These are phyloP conservation scores for Ophiocordyceps camponoti-rufipedis DNA, from an alignment of 2,329 filamentous ascomycete genomes.

Conservation along the genomic window DNA sequence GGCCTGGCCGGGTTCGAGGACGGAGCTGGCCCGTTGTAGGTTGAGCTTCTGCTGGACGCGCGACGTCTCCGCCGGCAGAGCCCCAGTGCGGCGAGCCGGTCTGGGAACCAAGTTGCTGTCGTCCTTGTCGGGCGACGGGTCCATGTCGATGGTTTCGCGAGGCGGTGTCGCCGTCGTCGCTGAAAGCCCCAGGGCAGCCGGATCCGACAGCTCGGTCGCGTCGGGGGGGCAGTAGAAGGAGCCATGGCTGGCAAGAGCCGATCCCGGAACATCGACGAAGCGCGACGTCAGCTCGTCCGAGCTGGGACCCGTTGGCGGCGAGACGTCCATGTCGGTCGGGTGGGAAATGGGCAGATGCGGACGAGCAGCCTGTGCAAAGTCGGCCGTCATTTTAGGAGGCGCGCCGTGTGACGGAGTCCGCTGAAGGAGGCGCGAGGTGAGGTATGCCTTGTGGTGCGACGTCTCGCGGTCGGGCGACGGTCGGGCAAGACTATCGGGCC, in stretches of 20 bases:
- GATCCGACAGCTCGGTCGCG: slow-evolving; percentile 13
- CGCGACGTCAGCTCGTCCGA: slow-evolving; percentile 37
- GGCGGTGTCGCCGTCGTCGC: slow-evolving; percentile 16
- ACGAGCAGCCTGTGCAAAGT: slow-evolving; percentile 24
- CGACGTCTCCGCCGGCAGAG: slow-evolving; percentile 34
- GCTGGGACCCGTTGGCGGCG: slow-evolving; percentile 14
- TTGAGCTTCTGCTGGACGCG: slow-evolving; percentile 61
- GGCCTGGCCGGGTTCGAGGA: slow-evolving; percentile 43
- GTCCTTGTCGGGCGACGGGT: slow-evolving; percentile 13
- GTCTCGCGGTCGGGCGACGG: slow-evolving; percentile 21
- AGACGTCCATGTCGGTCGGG: slow-evolving; percentile 10
- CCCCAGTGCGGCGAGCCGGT: slow-evolving; percentile 19
- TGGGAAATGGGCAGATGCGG: slow-evolving; percentile 17
- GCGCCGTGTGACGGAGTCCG: slow-evolving; percentile 42
- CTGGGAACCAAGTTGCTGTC: slow-evolving; percentile 29
- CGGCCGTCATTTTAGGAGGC: slow-evolving; percentile 46
- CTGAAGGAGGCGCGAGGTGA: slow-evolving; percentile 49
- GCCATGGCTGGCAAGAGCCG: slow-evolving; percentile 28
- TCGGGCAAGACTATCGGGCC: slow-evolving; percentile 3
- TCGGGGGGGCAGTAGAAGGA: slow-evolving; percentile 27
- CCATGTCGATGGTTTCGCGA: slow-evolving; percentile 7
- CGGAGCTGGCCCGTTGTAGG: slow-evolving; percentile 54
- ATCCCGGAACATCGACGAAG: slow-evolving; percentile 34
- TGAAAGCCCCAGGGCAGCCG: slow-evolving; percentile 22
- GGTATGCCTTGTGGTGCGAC: slow-evolving; percentile 40